phyloP scores from a whole-genome alignment of 768 basidiomycete species.

The Tylopilus plumbeoviolaceoides region DNA sequence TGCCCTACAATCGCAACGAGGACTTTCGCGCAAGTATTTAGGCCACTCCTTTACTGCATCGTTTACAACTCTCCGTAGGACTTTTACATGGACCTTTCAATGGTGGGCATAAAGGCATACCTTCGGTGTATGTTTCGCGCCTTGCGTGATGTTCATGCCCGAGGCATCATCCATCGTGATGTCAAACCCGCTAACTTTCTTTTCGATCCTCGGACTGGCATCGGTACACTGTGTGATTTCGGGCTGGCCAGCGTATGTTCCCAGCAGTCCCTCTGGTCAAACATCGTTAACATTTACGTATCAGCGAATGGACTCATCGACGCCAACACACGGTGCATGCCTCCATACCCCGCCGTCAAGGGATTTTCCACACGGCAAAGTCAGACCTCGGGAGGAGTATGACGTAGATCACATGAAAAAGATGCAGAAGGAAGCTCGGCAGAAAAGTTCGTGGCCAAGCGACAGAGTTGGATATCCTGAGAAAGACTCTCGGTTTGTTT shows the following conservation, averaged over 20 bases:
- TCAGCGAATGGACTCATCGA: constrained; percentile 53
- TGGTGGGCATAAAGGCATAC: constrained; percentile 78
- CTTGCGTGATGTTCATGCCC: constrained; percentile 79
- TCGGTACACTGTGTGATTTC: constrained; percentile 90
- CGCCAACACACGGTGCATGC: constrained; percentile 53
- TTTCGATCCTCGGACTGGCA: constrained; percentile 78
- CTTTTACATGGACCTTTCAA: constrained; percentile 71
- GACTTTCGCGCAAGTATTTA: constrained; percentile 82
- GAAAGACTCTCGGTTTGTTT: constrained; percentile 63
- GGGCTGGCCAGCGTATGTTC: constrained; percentile 85
- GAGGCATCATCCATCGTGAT: constrained; percentile 91
- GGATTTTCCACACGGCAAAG: constrained; percentile 66
- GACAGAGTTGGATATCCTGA: constrained; percentile 77
- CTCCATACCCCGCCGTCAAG: constrained; percentile 69
- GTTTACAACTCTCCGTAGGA: constrained; percentile 42
- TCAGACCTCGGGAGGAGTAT: constrained; percentile 41
- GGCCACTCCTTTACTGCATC: background rate
- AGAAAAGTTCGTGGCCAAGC: constrained; percentile 47
- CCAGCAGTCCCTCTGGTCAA: background rate
- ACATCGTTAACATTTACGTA: constrained; percentile 5
- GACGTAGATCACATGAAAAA: constrained; percentile 48
- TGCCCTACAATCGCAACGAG: constrained; percentile 90
- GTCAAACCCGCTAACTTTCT: constrained; percentile 98
- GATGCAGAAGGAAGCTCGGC: constrained; percentile 57
- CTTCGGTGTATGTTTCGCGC: constrained; percentile 90